phyloP scores from a whole-genome alignment of 2,329 filamentous ascomycete species.

The Diaporthe aspalathi region DNA sequence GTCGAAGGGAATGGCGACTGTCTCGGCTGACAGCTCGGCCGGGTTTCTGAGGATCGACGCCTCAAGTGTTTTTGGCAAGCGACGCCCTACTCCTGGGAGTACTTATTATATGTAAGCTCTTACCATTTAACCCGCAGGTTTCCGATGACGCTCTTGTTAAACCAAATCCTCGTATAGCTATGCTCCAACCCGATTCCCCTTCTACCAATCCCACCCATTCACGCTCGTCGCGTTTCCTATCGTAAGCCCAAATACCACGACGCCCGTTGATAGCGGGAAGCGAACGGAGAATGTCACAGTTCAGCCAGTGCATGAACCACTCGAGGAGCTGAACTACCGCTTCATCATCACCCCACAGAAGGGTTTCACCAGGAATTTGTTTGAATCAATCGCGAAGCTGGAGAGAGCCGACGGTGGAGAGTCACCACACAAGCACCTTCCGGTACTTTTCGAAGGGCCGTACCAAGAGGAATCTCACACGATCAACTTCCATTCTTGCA shows the following conservation, averaged over 20 bases:
- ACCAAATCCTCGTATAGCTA: neutral
- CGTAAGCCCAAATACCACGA: too few relatives aligned
- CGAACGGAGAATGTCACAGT: neutral
- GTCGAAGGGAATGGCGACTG: neutral
- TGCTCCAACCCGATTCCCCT: slow-evolving; percentile 16
- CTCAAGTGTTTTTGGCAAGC: slow-evolving; percentile 6
- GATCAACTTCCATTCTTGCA: neutral
- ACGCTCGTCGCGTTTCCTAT: slow-evolving; percentile 17
- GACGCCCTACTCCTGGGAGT: slow-evolving; percentile 1
- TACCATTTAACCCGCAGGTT: too few relatives aligned
- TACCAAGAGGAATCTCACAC: neutral
- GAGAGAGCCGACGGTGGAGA: neutral
- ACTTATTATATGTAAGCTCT: slow-evolving; percentile 21
- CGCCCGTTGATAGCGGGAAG: neutral
- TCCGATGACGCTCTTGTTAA: too few relatives aligned
- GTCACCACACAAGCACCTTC: neutral
- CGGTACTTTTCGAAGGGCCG: slow-evolving; percentile 15
- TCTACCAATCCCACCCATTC: slow-evolving; percentile 26
- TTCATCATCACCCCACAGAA: slow-evolving; percentile 22
- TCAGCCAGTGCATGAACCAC: neutral
- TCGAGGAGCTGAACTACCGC: neutral
- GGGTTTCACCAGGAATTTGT: neutral
- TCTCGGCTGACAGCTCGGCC: slow-evolving; percentile 2
- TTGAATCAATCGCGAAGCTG: neutral
- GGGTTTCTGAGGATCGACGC: slow-evolving; percentile 17